Conservation (phyloP, 148 eudicot genomes). For the Agrostemma githago region DNA sequence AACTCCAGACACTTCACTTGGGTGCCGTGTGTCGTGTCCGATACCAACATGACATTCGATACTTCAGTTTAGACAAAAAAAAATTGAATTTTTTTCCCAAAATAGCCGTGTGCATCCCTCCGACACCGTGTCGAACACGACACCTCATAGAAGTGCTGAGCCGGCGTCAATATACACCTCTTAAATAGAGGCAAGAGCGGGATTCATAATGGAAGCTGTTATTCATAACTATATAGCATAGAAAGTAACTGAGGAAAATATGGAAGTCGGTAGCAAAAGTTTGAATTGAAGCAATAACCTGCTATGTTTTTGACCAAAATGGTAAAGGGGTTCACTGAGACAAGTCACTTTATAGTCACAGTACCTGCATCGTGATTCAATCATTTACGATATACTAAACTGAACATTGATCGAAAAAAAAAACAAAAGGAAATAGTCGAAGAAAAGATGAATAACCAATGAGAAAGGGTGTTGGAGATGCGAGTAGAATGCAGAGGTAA, state of each 20-base stretch:
- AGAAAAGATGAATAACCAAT: conserved; percentile 36
- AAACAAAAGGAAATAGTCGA: background rate
- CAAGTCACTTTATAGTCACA: conserved; percentile 60
- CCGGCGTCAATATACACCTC: too few relatives aligned
- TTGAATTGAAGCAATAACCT: conserved; percentile 34
- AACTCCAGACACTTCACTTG: too few relatives aligned
- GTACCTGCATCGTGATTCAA: conserved; percentile 41
- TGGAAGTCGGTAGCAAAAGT: background rate
- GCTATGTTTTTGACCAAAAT: conserved; percentile 52
- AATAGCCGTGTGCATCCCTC: too few relatives aligned
- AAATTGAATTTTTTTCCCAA: too few relatives aligned
- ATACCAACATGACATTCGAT: too few relatives aligned
- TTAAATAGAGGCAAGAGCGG: background rate
- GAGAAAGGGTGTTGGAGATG: conserved; percentile 54
- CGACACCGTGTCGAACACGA: too few relatives aligned
- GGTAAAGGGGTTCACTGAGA: conserved; percentile 55
- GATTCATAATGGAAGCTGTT: background rate
- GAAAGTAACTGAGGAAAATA: background rate
- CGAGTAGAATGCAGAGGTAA: conserved; percentile 43
- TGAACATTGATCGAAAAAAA: background rate
- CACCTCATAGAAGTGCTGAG: too few relatives aligned
- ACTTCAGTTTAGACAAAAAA: too few relatives aligned
- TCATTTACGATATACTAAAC: background rate
- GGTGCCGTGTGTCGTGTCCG: too few relatives aligned
- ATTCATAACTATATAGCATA: background rate